Percentiles rank a stretch among this genome's conserved stretches.
Conservation (phyloP, 1,284 basidiomycete species). For the Naganishia sp. region DNA sequence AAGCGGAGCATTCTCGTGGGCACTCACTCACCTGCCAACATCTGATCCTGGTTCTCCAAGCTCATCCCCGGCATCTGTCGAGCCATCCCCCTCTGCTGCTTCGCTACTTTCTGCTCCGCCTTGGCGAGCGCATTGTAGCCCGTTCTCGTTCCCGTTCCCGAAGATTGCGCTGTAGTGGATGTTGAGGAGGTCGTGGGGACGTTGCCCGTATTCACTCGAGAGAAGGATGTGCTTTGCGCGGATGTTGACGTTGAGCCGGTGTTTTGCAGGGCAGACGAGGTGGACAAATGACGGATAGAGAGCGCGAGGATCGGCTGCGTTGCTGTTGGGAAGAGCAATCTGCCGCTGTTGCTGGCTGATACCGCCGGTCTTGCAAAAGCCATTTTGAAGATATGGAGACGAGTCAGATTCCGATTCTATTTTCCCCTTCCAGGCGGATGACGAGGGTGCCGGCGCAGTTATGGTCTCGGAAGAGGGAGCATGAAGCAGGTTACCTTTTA, state of each 20-base stretch:
- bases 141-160: conserved; percentile 1
- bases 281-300: conserved; percentile 7
- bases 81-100: conserved; percentile 25
- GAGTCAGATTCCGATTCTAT: too few relatives aligned
- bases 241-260: conserved; percentile 3
- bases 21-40: conserved; percentile 20
- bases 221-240: conserved; percentile 5
- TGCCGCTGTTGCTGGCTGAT: neutral
- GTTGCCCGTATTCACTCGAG: neutral
- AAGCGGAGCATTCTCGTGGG: neutral
- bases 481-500: too few relatives aligned
- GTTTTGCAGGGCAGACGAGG: neutral
- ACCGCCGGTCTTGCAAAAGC: conserved; percentile 3
- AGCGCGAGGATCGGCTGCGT: neutral
- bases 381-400: neutral
- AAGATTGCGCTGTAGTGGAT: conserved; percentile 15
- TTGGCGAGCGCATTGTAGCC: conserved; percentile 26
- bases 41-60: conserved; percentile 26
- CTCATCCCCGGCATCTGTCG: conserved; percentile 26
- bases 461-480: too few relatives aligned
- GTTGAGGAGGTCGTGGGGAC: neutral
- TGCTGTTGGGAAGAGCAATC: neutral
- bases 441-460: too few relatives aligned
- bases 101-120: conserved; percentile 20
- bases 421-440: too few relatives aligned